Conservation (phyloP, 768 basidiomycete species). For the Leccinellum albellum region DNA sequence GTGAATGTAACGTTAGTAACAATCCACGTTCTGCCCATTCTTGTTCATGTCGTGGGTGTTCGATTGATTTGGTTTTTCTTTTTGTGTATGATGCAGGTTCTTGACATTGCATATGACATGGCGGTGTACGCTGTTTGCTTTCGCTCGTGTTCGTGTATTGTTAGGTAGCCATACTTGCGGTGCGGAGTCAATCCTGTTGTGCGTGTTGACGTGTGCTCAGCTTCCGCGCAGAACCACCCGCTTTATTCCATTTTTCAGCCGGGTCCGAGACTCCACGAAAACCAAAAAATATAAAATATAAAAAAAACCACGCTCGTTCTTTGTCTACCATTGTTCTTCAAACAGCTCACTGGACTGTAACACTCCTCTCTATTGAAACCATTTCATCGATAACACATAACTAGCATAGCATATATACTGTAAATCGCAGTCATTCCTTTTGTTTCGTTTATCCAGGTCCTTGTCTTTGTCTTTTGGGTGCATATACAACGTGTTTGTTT, state of each 20-base stretch:
- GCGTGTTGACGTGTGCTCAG: slow-evolving; percentile 23
- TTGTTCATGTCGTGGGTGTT: neutral
- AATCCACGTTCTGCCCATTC: neutral
- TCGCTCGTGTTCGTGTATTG: slow-evolving; percentile 46
- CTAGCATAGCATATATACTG: slow-evolving; percentile 26
- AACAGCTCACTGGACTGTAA: slow-evolving; percentile 29
- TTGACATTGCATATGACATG: slow-evolving; percentile 23
- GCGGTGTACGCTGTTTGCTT: slow-evolving; percentile 28
- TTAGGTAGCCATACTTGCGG: slow-evolving; percentile 49
- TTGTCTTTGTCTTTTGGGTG: slow-evolving; percentile 21
- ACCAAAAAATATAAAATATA: slow-evolving; percentile 15
- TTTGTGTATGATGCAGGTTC: slow-evolving; percentile 30
- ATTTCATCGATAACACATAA: slow-evolving; percentile 16
- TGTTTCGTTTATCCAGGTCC: slow-evolving; percentile 14
- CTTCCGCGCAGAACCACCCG: slow-evolving; percentile 6
- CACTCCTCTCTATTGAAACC: slow-evolving; percentile 14
- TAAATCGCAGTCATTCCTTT: slow-evolving; percentile 29
- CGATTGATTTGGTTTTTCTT: slow-evolving; percentile 6
- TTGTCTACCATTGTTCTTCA: slow-evolving; percentile 13
- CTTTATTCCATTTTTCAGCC: slow-evolving; percentile 2
- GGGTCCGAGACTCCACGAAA: slow-evolving; percentile 29
- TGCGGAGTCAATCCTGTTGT: slow-evolving; percentile 32
- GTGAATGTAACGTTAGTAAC: slow-evolving; percentile 35
- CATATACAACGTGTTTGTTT: slow-evolving; percentile 20
- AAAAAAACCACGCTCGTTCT: slow-evolving; percentile 24